Evolutionary conservation across 208 protist species (phyloP).

Genomic region (Crithidia bombi): DNA sequence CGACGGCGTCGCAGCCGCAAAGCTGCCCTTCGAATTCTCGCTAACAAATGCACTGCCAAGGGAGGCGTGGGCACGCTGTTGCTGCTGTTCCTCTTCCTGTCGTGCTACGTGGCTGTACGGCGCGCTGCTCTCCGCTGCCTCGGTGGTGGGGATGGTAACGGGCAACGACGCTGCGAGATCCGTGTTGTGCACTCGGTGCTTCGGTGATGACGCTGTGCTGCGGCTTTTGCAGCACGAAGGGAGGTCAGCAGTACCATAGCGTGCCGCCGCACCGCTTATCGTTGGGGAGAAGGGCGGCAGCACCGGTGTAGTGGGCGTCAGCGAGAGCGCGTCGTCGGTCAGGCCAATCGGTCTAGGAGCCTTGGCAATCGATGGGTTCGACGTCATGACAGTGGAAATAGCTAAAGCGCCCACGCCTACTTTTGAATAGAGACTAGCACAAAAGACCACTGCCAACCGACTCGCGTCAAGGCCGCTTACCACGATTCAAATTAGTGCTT

Average conservation of each 20-base stretch:
- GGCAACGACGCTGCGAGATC: neutral
- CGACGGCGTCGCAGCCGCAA: neutral
- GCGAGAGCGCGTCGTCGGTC: neutral
- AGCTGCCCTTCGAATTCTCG: neutral
- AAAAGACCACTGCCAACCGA: too few relatives aligned
- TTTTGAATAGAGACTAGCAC: too few relatives aligned
- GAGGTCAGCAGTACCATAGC: neutral
- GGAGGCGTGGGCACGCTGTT: neutral
- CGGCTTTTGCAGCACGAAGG: neutral
- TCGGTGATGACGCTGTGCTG: neutral
- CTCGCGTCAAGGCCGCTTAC: too few relatives aligned
- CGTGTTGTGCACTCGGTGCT: neutral
- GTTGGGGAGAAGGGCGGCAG: conserved; percentile 1
- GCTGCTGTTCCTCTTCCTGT: conserved; percentile 4
- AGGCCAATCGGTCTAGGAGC: conserved; percentile 4
- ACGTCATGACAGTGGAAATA: conserved; percentile 5
- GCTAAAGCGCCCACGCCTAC: too few relatives aligned
- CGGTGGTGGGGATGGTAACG: neutral
- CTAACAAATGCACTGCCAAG: neutral
- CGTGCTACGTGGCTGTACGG: neutral
- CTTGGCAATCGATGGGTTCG: neutral
- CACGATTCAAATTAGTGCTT: too few relatives aligned
- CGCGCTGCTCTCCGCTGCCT: neutral
- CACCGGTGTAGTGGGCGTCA: neutral
- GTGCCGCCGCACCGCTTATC: neutral